phyloP scores from a whole-genome alignment of 768 basidiomycete genomes.

The Leccinum obscurum region DNA sequence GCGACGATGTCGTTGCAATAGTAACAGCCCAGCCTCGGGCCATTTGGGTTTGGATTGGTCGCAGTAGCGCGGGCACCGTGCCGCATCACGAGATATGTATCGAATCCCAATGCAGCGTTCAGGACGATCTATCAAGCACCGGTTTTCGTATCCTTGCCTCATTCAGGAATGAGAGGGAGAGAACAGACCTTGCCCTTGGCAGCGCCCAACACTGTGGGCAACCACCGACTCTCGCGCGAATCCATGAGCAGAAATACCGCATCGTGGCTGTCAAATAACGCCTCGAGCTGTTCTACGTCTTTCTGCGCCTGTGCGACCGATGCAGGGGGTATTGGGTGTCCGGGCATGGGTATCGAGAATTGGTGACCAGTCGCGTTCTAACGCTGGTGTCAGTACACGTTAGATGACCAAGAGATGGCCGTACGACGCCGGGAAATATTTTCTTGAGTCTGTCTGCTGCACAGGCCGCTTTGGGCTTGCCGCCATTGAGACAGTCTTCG shows the following conservation, averaged over 20 bases:
- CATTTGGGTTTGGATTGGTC: slow-evolving; percentile 19
- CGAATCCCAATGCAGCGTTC: slow-evolving; percentile 94
- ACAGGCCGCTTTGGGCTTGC: slow-evolving; percentile 90
- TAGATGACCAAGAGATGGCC: slow-evolving; percentile 28
- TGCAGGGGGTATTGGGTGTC: slow-evolving; percentile 79
- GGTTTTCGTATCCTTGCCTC: neutral
- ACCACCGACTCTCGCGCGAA: slow-evolving; percentile 95
- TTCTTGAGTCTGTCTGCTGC: slow-evolving; percentile 83
- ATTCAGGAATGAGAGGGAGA: neutral
- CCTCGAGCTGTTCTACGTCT: slow-evolving; percentile 74
- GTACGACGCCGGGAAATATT: slow-evolving; percentile 91
- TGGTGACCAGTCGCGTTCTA: slow-evolving; percentile 81
- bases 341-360: slow-evolving; percentile 94
- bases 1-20: slow-evolving; percentile 99
- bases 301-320: slow-evolving; percentile 56
- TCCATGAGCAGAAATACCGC: slow-evolving; percentile 95
- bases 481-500: slow-evolving; percentile 88
- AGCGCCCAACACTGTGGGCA: slow-evolving; percentile 87
- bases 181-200: slow-evolving; percentile 77
- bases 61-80: slow-evolving; percentile 67
- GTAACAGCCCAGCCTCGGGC: slow-evolving; percentile 79
- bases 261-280: slow-evolving; percentile 83
- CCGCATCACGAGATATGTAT: slow-evolving; percentile 95
- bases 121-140: slow-evolving; percentile 67
- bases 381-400: neutral